phyloP scores from a whole-genome alignment of 2,329 filamentous ascomycete species.

The Penicillium fuscoglaucum region DNA sequence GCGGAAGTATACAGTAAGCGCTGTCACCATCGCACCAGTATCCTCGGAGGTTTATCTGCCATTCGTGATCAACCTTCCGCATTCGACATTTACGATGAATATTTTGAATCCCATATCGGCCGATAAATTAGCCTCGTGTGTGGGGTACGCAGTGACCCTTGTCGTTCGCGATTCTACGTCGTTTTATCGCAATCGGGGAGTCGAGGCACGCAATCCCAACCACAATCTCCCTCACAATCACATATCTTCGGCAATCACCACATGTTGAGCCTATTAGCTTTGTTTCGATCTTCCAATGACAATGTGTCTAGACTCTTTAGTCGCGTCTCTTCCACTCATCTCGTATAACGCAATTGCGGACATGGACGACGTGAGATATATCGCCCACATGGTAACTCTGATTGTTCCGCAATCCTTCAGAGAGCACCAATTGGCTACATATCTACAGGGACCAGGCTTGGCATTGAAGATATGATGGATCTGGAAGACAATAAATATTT shows the following conservation, averaged over 20 bases:
- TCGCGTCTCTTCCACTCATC: not conserved
- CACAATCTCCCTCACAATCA: not conserved
- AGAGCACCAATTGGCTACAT: not conserved
- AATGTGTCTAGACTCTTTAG: not conserved
- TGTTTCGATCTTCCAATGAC: not conserved
- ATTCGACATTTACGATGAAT: not conserved
- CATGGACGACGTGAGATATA: slow-evolving; percentile 11
- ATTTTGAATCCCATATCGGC: slow-evolving; percentile 3
- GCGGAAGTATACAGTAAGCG: not conserved
- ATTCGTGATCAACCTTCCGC: not conserved
- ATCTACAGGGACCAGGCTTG: not conserved
- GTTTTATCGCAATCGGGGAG: slow-evolving; percentile 8
- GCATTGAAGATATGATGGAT: not conserved
- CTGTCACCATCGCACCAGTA: not conserved
- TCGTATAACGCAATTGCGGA: slow-evolving; percentile 13
- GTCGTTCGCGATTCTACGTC: slow-evolving; percentile 2
- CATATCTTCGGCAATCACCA: not conserved
- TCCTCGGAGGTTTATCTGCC: not conserved
- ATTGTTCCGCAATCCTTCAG: not conserved
- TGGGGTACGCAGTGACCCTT: not conserved
- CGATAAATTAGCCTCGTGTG: not conserved
- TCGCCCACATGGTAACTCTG: slow-evolving; percentile 4
- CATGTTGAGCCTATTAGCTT: not conserved
- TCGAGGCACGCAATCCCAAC: slow-evolving; percentile 12
- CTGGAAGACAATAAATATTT: slow-evolving; percentile 11